A percentile compares a stretch with the other conserved stretches of the same genome.
These are phyloP conservation scores for Sordariomycetes sp. DNA, from an alignment of 2,329 filamentous ascomycete genomes.

Conservation along the genomic window DNA sequence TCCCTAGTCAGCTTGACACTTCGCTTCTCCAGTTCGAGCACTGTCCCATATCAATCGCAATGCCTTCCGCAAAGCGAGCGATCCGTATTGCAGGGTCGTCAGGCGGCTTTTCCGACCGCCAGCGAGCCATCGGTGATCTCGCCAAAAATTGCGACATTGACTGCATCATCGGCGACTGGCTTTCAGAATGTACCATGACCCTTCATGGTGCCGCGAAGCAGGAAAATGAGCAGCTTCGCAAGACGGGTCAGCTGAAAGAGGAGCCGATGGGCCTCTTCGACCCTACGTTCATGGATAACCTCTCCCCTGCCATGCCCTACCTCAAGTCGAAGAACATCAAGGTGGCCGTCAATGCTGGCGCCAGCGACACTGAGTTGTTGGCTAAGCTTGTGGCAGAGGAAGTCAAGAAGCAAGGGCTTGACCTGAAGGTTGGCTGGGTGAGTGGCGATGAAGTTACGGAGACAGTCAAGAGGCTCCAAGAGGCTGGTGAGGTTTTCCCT, in stretches of 20 bases:
- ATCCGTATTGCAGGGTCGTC: constrained; percentile 32
- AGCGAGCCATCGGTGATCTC: constrained; percentile 29
- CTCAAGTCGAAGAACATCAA: constrained; percentile 22
- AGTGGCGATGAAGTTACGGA: constrained; percentile 24
- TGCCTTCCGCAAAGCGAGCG: constrained; percentile 19
- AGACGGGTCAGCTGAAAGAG: constrained; percentile 11
- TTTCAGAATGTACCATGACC: constrained; percentile 22
- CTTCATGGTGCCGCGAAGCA: constrained; percentile 16
- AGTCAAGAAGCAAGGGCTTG: constrained; percentile 15
- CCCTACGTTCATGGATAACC: constrained; percentile 29
- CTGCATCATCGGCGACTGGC: constrained; percentile 19
- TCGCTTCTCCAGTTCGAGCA: no score
- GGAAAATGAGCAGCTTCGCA: constrained; percentile 12
- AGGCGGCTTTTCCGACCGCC: constrained; percentile 31
- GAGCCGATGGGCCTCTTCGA: constrained; percentile 10
- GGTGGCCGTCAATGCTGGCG: constrained; percentile 26
- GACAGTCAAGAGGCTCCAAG: constrained; percentile 10
- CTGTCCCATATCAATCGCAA: no score
- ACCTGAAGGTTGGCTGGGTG: constrained; percentile 25
- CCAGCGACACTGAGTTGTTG: constrained; percentile 21
- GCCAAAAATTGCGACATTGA: constrained; percentile 24
- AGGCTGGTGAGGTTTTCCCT: constrained; percentile 11
- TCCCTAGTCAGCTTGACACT: no score
- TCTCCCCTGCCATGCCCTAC: constrained; percentile 20
- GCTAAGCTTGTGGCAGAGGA: constrained; percentile 14